phyloP scores from a whole-genome alignment of 495 filamentous ascomycete genomes.

The Penicillium fimorum region DNA sequence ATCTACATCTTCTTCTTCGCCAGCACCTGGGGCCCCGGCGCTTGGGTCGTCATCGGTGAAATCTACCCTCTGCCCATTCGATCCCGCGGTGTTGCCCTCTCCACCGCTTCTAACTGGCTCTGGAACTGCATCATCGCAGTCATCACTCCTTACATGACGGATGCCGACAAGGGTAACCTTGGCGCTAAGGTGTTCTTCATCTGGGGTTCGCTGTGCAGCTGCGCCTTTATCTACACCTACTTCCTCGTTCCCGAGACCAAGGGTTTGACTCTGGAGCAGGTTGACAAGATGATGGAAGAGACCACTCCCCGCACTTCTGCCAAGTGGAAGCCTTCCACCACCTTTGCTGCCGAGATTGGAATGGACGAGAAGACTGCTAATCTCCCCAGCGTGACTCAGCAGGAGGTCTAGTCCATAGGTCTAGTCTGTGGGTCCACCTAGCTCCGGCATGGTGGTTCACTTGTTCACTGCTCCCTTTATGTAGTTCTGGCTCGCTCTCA shows the following conservation, averaged over 20 bases:
- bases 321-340: conserved; percentile 71
- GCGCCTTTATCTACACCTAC: conserved; percentile 70
- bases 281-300: conserved; percentile 90
- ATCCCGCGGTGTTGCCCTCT: conserved; percentile 74
- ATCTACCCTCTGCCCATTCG: conserved; percentile 84
- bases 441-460: not conserved
- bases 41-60: conserved; percentile 85
- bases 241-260: conserved; percentile 85
- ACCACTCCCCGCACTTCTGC: conserved; percentile 70
- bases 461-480: conserved; percentile 1
- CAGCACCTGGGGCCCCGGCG: conserved; percentile 68
- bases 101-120: conserved; percentile 85
- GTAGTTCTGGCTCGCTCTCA: conserved; percentile 1
- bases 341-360: conserved; percentile 67
- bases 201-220: conserved; percentile 70
- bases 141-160: conserved; percentile 80
- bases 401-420: conserved; percentile 31
- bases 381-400: conserved; percentile 32
- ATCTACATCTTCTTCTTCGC: conserved; percentile 79
- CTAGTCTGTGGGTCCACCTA: not conserved
- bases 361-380: conserved; percentile 45
- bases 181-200: conserved; percentile 81
- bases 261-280: conserved; percentile 83
- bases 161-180: conserved; percentile 63
- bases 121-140: conserved; percentile 75